Evolutionary conservation across 345 rosid genomes (phyloP).

Genomic region (Psidium guajava): DNA sequence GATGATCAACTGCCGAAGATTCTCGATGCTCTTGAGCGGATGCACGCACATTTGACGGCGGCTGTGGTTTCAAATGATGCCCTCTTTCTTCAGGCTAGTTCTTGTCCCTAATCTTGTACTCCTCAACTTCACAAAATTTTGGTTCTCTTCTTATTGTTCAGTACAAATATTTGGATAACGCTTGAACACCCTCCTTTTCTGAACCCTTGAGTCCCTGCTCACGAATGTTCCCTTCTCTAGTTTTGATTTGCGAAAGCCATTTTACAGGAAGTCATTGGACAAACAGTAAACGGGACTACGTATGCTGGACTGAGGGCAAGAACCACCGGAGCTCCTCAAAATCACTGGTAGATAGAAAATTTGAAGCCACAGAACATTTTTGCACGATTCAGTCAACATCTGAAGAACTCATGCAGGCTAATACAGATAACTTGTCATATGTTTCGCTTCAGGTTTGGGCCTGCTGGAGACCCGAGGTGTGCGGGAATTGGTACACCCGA

Average conservation of each 20-base stretch:
- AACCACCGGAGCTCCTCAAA: conserved; percentile 98
- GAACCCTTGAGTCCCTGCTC: not conserved
- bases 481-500: conserved; percentile 98
- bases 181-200: not conserved
- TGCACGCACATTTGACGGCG: conserved; percentile 96
- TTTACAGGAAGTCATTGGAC: conserved; percentile 80
- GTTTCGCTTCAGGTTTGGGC: conserved; percentile 73
- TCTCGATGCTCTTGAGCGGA: conserved; percentile 73
- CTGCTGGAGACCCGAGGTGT: conserved; percentile 96
- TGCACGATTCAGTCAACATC: not conserved
- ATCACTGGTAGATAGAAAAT: conserved; percentile 60
- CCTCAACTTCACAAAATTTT: not conserved
- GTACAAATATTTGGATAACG: not conserved
- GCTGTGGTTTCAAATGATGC: conserved; percentile 93
- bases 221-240: not conserved
- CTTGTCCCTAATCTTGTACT: not conserved
- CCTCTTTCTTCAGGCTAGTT: conserved; percentile 70
- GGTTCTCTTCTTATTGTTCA: not conserved
- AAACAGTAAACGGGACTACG: conserved; percentile 87
- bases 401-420: accelerated
- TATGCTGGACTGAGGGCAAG: conserved; percentile 94
- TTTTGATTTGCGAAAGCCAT: not conserved
- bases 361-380: not conserved
- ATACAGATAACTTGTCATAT: not conserved
- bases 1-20: conserved; percentile 71